Evolutionary conservation across 257 asterid genomes (phyloP).

Genomic region (Penstemon davidsonii): DNA sequence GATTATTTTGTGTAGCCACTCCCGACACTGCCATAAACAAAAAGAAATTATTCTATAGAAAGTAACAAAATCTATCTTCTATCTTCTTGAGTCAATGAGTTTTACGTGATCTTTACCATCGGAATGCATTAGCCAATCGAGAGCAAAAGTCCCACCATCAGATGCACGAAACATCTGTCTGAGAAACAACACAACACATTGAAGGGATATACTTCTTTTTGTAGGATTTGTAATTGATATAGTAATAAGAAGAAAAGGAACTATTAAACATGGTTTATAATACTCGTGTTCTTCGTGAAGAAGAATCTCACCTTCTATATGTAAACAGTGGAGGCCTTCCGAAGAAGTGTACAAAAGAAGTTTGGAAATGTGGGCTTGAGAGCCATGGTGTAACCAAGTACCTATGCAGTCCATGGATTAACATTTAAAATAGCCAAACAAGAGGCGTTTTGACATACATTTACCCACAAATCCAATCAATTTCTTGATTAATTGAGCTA

Average conservation of each 20-base stretch:
- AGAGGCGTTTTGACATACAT: slow-evolving; percentile 2
- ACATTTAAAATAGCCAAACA: background rate
- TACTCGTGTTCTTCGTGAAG: slow-evolving; percentile 6
- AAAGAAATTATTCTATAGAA: background rate
- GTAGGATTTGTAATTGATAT: background rate
- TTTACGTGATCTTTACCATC: slow-evolving; percentile 45
- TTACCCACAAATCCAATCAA: background rate
- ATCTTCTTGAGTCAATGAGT: too few species aligned
- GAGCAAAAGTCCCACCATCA: slow-evolving; percentile 73
- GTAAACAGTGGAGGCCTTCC: slow-evolving; percentile 64
- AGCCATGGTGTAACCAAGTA: slow-evolving; percentile 72
- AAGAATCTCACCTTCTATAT: slow-evolving; percentile 56
- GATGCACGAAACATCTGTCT: slow-evolving; percentile 66
- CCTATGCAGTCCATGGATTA: slow-evolving; percentile 36
- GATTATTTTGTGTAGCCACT: slow-evolving; percentile 35
- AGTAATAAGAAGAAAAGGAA: too few species aligned
- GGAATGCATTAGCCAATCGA: slow-evolving; percentile 67
- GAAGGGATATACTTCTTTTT: slow-evolving; percentile 16
- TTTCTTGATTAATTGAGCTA: too few species aligned
- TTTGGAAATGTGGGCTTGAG: slow-evolving; percentile 66
- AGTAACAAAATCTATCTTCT: background rate
- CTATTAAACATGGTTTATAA: too few species aligned
- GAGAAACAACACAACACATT: slow-evolving; percentile 33
- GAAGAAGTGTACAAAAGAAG: slow-evolving; percentile 55
- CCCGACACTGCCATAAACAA: slow-evolving; percentile 46